A percentile compares a stretch with the other conserved stretches of the same genome.
These are phyloP conservation scores for Gamsiella multidivaricata DNA, from an alignment of 192 early-diverging fungal species.

Conservation along the genomic window DNA sequence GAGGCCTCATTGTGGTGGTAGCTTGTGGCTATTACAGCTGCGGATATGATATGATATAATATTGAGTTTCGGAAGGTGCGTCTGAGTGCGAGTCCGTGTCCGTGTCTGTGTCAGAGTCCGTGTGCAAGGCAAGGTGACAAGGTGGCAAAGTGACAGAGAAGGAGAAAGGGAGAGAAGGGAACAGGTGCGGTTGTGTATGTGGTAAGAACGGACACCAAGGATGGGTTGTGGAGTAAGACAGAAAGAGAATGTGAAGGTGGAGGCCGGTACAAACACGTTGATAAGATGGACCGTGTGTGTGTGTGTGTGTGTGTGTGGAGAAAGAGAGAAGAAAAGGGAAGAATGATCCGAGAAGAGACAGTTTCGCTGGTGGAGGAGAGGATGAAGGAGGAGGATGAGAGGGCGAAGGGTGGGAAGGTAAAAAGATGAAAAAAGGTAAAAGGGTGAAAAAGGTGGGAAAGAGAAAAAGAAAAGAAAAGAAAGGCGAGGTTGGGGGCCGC, in stretches of 20 bases:
- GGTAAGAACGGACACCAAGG: not conserved
- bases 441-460: not conserved
- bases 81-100: too few species aligned
- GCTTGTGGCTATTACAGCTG: too few species aligned
- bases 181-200: conserved; percentile 3
- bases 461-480: conserved; percentile 8
- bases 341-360: not conserved
- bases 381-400: not conserved
- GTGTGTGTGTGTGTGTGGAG: conserved; percentile 5
- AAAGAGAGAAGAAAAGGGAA: conserved; percentile 1
- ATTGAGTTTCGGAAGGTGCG: not conserved
- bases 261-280: conserved; percentile 34
- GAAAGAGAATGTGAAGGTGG: not conserved
- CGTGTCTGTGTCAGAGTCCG: too few species aligned
- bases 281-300: conserved; percentile 2
- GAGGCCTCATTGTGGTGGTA: conserved; percentile 28
- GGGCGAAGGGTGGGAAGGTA: not conserved
- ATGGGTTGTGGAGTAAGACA: not conserved
- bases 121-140: too few species aligned
- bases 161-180: too few species aligned
- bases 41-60: too few species aligned
- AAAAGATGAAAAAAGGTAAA: not conserved
- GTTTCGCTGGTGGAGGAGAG: too few species aligned
- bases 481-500: not conserved
- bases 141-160: too few species aligned